Conservation (phyloP, 169 alveolate genomes). For the Plasmodium vivax region DNA sequence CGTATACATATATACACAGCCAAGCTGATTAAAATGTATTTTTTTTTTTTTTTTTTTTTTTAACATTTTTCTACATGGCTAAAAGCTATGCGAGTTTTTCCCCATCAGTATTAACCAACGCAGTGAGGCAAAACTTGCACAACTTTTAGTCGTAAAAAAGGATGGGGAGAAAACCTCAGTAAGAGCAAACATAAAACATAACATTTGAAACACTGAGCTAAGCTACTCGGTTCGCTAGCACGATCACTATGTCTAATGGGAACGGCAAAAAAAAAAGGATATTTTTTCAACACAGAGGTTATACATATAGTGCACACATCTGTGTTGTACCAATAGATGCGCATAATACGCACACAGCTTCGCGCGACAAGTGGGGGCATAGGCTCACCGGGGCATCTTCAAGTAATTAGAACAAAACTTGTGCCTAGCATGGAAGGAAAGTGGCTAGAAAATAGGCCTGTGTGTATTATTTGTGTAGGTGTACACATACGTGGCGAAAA, state of each 20-base stretch:
- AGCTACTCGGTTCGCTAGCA: not conserved
- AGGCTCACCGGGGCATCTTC: not conserved
- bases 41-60: not conserved
- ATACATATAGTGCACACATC: not conserved
- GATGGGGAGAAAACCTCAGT: not conserved
- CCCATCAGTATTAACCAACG: not conserved
- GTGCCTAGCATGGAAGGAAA: not conserved
- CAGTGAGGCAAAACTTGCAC: not conserved
- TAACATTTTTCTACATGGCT: not conserved
- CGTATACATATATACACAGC: not conserved
- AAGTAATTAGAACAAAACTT: not conserved
- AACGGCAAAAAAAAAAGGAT: not conserved
- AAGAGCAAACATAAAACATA: not conserved
- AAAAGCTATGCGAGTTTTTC: not conserved
- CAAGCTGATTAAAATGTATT: conserved; percentile 1
- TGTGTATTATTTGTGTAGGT: not conserved
- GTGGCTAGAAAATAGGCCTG: not conserved
- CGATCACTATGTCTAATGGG: not conserved
- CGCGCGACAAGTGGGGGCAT: too few relatives aligned
- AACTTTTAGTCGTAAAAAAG: not conserved
- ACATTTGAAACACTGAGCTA: not conserved
- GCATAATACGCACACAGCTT: not conserved
- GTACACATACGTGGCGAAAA: not conserved
- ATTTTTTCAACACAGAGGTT: not conserved
- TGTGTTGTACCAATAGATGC: not conserved